Percentiles rank a stretch among this genome's conserved stretches.
phyloP scores from a whole-genome alignment of 75 land plant species.

The Pseudotsuga menziesii region DNA sequence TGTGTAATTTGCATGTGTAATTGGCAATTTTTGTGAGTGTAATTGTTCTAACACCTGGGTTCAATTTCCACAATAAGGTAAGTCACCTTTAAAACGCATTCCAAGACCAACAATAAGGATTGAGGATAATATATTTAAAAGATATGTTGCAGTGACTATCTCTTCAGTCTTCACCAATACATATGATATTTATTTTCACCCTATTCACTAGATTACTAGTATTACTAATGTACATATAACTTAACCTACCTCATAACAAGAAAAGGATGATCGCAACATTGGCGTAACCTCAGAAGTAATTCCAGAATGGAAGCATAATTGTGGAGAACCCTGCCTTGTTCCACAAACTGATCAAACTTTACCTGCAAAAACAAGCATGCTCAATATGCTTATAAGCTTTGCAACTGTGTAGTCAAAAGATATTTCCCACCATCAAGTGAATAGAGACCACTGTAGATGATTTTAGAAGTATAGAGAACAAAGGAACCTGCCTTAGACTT shows the following conservation, averaged over 20 bases:
- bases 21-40: no score
- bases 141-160: no score
- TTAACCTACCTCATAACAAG: conserved; percentile 79
- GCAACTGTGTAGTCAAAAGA: not conserved
- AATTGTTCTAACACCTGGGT: no score
- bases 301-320: conserved; percentile 98
- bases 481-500: conserved; percentile 70
- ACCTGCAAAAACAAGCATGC: conserved; percentile 38
- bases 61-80: no score
- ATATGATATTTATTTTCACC: no score
- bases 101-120: no score
- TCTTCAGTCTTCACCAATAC: no score
- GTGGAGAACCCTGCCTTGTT: conserved; percentile 94
- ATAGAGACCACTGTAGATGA: not conserved
- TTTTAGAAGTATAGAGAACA: not conserved
- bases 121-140: no score
- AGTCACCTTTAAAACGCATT: no score
- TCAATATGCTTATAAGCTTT: not conserved
- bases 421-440: not conserved
- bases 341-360: conserved; percentile 95
- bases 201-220: no score
- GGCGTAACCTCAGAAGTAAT: conserved; percentile 89
- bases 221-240: no score
- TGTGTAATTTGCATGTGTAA: no score
- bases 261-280: conserved; percentile 99